Evolutionary conservation across 352 stramenopile species (phyloP), one percentile per base, ranked within the genome.

Genomic region (Phytophthora vignae): DNA sequence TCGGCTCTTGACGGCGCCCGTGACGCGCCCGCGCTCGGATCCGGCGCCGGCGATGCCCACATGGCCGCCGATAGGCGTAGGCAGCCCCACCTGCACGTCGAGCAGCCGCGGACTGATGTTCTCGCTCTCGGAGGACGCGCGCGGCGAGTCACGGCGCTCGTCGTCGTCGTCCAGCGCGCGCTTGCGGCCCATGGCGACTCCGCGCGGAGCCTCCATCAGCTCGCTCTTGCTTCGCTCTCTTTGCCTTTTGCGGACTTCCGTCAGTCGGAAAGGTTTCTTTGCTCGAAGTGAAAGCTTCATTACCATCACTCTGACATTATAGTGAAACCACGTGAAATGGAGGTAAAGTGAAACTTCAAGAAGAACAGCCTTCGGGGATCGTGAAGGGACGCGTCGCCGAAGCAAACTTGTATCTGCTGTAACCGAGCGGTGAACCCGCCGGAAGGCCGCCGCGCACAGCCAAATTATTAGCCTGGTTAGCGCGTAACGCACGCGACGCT

Each of bases 101-200:
- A 73, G 31, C 8, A 69, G 44, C 8, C 63, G 62, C 25, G 62
- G 63, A 62, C 67, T 73, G 8, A 70, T 60, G 44, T 48, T 76
- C 25, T 82, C 74, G 56, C 48, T 71, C 56, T 71, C 54, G 22
- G 53, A 65, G 19, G 55, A 56, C 1, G 31, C 62, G 6, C 60
- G 33, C 6, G 59, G 56, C 14, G 67, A 67, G 15, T 60, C 50
- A n/a, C 22, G 54, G 14, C 25, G 38, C 12, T 73, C 71, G 15
- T 66, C 60, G n/a, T 57, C 69, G 15, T 80, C 70, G 7, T 82
- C 70, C 21, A 82, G 63, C 31, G 70, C 52, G 60, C 81, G 78
- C 69, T 88, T 88, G 54, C 77, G 75, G 25, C 66, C 61, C 27
- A 54, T 52, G 8, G 22, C 2, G 63, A 25, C 21, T n/a, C 46